These are phyloP conservation scores for Penicillium bialowiezense DNA, from an alignment of 495 filamentous ascomycete genomes.

Conservation along the genomic window DNA sequence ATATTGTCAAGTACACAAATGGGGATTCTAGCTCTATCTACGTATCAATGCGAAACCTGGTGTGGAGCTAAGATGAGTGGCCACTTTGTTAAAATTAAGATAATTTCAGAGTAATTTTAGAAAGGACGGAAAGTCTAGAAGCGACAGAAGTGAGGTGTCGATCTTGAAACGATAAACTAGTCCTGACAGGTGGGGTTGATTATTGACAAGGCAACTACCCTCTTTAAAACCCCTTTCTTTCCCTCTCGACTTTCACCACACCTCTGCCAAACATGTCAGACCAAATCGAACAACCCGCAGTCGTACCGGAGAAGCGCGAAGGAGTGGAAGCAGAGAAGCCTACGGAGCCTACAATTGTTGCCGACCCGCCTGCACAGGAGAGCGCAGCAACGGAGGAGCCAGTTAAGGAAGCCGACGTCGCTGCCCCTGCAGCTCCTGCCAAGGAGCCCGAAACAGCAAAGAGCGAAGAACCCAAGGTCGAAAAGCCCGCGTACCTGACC, in stretches of 20 bases:
- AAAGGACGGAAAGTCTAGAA: neutral
- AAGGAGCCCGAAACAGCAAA: slow-evolving; percentile 12
- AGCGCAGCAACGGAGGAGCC: slow-evolving; percentile 8
- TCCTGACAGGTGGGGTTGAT: slow-evolving; percentile 14
- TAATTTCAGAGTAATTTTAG: too few relatives aligned
- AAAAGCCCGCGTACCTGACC: slow-evolving; percentile 36
- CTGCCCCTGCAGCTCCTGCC: slow-evolving; percentile 1
- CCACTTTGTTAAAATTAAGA: too few relatives aligned
- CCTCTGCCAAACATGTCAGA: slow-evolving; percentile 23
- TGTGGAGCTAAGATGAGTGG: too few relatives aligned
- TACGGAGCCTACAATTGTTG: slow-evolving; percentile 15
- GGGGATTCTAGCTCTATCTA: too few relatives aligned
- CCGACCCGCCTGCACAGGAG: slow-evolving; percentile 12
- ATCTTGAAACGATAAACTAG: slow-evolving; percentile 4
- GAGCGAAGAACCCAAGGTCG: slow-evolving; percentile 24
- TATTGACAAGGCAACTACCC: slow-evolving; percentile 19
- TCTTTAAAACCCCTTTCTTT: slow-evolving; percentile 15
- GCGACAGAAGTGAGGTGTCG: slow-evolving; percentile 1
- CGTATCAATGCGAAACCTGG: too few relatives aligned
- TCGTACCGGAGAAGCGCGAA: slow-evolving; percentile 13
- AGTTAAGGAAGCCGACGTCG: slow-evolving; percentile 10
- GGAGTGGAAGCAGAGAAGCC: slow-evolving; percentile 16
- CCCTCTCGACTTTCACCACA: slow-evolving; percentile 2
- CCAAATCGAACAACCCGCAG: slow-evolving; percentile 16
- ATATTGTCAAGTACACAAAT: too few relatives aligned